Evolutionary conservation across 108 stramenopile species (phyloP), one percentile per base, ranked within the genome.

Genomic region (Fistulifera solaris): DNA sequence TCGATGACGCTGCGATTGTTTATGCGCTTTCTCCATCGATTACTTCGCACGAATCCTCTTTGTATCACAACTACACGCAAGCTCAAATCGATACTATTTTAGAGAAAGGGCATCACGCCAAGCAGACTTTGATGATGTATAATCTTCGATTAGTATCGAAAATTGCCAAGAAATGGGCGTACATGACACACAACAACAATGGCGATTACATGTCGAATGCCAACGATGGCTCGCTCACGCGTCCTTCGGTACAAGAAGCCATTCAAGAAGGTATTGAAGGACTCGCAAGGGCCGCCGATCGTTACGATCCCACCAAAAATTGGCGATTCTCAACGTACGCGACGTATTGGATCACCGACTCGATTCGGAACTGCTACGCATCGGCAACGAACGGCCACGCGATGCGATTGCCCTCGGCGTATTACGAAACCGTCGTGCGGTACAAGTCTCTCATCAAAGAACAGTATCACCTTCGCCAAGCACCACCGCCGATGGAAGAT

Each of bases 201-300:
- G 31, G 31, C 8, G 31, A 35, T 3, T 35, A 35, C 8, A 35
- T 8, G 3, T 35, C 31, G 6, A 35, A 35, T 35, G 6, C 31
- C 6, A 6, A 6, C 12, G 50, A 69, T 15, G 77, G 79, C 15
- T 55, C 62, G 1, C 70, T 71, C 68, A 67, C 65, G 66, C 54
- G 70, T 53, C 84, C 88, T 10, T 60, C 62, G 25, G 56, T 87
- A 39, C 86, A 92, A 40, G 93, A 94, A 54, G 83, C 83, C 1
- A 71, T 88, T 16, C 93, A 94, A 56, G 86, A 89, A 68, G 93
- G 86, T 0, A 77, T 86, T 38, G 15, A 88, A 12, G 93, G 93
- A 0, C 53, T 94, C 25, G 75, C 81, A 6, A 64, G 66, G 18
- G 93, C 93, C 0, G 85, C 77, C 16, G 88, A 90, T 54, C 77